Evolutionary conservation across 2,329 filamentous ascomycete species (phyloP).

Genomic region (Diaporthe capsici): DNA sequence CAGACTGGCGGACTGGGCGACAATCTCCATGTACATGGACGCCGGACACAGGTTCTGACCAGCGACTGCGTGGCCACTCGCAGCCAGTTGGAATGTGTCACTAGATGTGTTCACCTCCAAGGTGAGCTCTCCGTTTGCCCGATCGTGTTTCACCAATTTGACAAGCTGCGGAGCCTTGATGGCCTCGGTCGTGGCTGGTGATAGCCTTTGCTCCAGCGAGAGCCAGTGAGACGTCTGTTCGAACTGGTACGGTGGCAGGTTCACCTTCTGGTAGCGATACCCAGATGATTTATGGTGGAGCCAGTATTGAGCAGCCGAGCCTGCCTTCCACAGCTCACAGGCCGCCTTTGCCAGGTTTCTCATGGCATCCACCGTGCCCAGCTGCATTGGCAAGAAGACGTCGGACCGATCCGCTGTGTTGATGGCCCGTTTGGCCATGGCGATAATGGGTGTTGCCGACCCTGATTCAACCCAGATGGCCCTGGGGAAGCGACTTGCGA

Average conservation of each 20-base stretch:
- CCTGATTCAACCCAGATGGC: constrained; percentile 53
- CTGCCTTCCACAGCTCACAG: constrained; percentile 43
- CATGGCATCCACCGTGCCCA: constrained; percentile 18
- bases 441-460: constrained; percentile 50
- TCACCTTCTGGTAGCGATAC: constrained; percentile 38
- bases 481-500: constrained; percentile 44
- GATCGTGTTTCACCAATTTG: neutral
- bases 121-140: neutral
- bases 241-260: constrained; percentile 50
- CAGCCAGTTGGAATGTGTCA: constrained; percentile 42
- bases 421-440: constrained; percentile 51
- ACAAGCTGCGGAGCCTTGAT: neutral
- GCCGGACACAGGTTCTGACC: constrained; percentile 47
- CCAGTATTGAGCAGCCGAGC: constrained; percentile 46
- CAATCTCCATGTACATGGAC: constrained; percentile 49
- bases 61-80: constrained; percentile 46
- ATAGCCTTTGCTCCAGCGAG: constrained; percentile 3
- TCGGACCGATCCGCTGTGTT: constrained; percentile 11
- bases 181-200: constrained; percentile 14
- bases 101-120: constrained; percentile 41
- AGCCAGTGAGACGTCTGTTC: constrained; percentile 48
- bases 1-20: constrained; percentile 40
- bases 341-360: constrained; percentile 32
- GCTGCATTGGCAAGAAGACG: constrained; percentile 35
- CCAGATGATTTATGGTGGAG: constrained; percentile 42